phyloP scores from a whole-genome alignment of 371 early-diverging fungal genomes.

The Blakeslea trispora region DNA sequence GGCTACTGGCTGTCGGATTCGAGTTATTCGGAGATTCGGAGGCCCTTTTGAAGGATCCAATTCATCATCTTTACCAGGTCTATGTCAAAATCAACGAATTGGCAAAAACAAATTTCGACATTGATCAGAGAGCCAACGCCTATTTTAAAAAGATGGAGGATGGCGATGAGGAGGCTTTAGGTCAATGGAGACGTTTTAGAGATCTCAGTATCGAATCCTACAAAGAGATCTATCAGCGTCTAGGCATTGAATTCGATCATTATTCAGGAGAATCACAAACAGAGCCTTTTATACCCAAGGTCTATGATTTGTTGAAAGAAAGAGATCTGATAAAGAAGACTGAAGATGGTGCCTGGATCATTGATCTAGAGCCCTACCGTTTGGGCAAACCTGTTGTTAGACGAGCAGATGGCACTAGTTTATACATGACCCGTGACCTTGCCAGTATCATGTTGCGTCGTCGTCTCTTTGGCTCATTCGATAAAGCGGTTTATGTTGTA shows the following conservation, averaged over 20 bases:
- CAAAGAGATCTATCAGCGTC: slow-evolving; percentile 81
- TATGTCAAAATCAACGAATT: slow-evolving; percentile 90
- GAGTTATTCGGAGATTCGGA: slow-evolving; percentile 80
- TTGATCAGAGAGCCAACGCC: slow-evolving; percentile 79
- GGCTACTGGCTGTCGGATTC: slow-evolving; percentile 94
- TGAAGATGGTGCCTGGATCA: slow-evolving; percentile 71
- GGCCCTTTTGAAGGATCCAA: slow-evolving; percentile 82
- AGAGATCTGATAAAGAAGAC: slow-evolving; percentile 56
- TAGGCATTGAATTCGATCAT: slow-evolving; percentile 91
- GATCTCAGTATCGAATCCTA: slow-evolving; percentile 89
- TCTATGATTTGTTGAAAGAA: slow-evolving; percentile 63
- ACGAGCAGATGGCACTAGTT: slow-evolving; percentile 90
- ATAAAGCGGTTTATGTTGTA: slow-evolving; percentile 91
- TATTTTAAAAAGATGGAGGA: slow-evolving; percentile 97
- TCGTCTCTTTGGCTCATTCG: slow-evolving; percentile 71
- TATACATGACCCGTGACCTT: slow-evolving; percentile 97
- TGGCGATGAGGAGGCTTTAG: slow-evolving; percentile 71
- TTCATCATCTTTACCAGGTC: slow-evolving; percentile 93
- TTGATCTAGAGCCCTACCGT: slow-evolving; percentile 72
- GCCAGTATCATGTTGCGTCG: slow-evolving; percentile 88
- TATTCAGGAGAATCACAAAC: slow-evolving; percentile 97
- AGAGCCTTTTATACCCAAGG: slow-evolving; percentile 68
- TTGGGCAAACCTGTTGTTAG: slow-evolving; percentile 77
- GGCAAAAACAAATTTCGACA: slow-evolving; percentile 56
- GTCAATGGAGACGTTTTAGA: slow-evolving; percentile 85